A percentile compares a stretch with the other conserved stretches of the same genome.
These are phyloP conservation scores for Fusarium xyrophilum DNA, from an alignment of 2,329 filamentous ascomycete species.

Conservation along the genomic window DNA sequence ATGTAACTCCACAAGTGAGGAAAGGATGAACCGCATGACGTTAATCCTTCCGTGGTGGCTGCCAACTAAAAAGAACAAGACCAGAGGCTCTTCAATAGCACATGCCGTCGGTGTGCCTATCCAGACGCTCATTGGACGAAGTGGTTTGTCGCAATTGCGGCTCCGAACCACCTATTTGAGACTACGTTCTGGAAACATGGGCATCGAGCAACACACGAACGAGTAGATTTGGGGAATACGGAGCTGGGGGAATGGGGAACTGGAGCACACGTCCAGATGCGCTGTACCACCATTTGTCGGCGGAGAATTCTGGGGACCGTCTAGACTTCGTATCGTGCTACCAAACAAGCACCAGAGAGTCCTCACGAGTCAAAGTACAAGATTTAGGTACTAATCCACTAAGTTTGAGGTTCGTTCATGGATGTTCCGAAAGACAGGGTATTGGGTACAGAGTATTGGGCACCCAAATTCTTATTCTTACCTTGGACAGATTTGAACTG, in stretches of 20 bases:
- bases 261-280: conserved; percentile 10
- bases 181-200: conserved; percentile 3
- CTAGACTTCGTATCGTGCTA: not conserved
- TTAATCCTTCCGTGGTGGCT: conserved; percentile 20
- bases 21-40: conserved; percentile 17
- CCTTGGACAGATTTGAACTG: conserved; percentile 5
- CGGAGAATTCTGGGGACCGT: conserved; percentile 23
- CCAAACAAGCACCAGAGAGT: not conserved
- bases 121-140: conserved; percentile 9
- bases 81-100: conserved; percentile 8
- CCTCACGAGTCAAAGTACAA: not conserved
- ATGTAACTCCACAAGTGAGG: conserved; percentile 5
- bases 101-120: conserved; percentile 20
- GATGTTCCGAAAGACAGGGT: not conserved
- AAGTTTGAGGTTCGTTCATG: not conserved
- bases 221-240: conserved; percentile 3
- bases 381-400: conserved; percentile 5
- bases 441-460: not conserved
- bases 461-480: not conserved
- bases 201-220: not conserved
- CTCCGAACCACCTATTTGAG: conserved; percentile 22
- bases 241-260: conserved; percentile 16
- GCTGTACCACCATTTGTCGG: not conserved
- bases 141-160: conserved; percentile 23
- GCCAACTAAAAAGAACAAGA: conserved; percentile 31